phyloP scores from a whole-genome alignment of 2,329 filamentous ascomycete species.

The Aspergillus jensenii region DNA sequence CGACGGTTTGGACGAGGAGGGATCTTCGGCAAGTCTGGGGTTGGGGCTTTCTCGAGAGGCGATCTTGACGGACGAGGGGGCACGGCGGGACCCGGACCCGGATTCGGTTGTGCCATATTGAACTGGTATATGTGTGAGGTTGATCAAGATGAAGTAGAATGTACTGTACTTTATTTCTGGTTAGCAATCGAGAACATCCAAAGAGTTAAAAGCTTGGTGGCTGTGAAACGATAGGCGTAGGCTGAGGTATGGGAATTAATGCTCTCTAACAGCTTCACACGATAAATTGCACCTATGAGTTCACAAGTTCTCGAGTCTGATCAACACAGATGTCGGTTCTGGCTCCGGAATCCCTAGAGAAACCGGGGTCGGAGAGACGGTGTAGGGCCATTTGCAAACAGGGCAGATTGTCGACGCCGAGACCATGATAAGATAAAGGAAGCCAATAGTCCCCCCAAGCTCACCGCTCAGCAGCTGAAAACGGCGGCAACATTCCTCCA shows the following conservation, averaged over 20 bases:
- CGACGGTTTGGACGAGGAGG: slow-evolving; percentile 73
- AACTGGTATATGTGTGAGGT: slow-evolving; percentile 2
- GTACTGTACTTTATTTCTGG: not conserved
- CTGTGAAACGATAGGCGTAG: not conserved
- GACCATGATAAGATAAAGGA: slow-evolving; percentile 13
- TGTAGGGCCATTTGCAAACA: not conserved
- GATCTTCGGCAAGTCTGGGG: slow-evolving; percentile 64
- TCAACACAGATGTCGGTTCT: not conserved
- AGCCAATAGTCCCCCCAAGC: slow-evolving; percentile 9
- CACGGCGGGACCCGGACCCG: slow-evolving; percentile 54
- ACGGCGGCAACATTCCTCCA: not conserved
- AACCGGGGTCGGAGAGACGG: not conserved
- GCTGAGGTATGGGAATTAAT: not conserved
- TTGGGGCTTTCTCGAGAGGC: slow-evolving; percentile 46
- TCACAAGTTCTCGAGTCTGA: not conserved
- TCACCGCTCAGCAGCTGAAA: slow-evolving; percentile 8
- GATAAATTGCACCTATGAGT: not conserved
- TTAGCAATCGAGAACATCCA: not conserved
- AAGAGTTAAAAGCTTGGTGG: not conserved
- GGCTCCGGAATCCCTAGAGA: not conserved
- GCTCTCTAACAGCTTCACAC: not conserved
- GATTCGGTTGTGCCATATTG: slow-evolving; percentile 35
- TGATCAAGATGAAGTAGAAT: slow-evolving; percentile 1
- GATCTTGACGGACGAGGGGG: slow-evolving; percentile 63
- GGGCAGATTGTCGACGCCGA: not conserved